Evolutionary conservation across 2,329 filamentous ascomycete genomes (phyloP), one percentile per base, ranked within the genome.

Genomic region (Trichothecium sympodiale): DNA sequence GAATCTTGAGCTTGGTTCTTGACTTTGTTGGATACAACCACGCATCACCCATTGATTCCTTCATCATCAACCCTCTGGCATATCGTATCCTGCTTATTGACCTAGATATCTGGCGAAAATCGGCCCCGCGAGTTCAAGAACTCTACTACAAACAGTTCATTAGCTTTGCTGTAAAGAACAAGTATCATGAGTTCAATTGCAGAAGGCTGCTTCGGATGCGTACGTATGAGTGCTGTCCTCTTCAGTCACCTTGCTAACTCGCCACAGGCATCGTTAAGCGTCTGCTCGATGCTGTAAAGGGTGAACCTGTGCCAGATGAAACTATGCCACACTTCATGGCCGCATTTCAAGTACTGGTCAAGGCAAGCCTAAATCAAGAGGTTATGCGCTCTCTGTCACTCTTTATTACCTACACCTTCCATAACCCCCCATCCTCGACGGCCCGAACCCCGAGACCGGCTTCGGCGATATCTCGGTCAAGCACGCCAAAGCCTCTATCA

Each of bases 61-160:
- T 95, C 48, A 93, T 98, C 52, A 83, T 94, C 46, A 98, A 98
- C 48, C 89, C 91, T 0, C 69, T 98, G 42, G 91, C 89, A 4
- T 98, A 96, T 57, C 80, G 91, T 31, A 80, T 94, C 25, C 67
- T 98, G 14, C 69, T 98, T 18, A 84, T 96, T 36, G 91, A 98
- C 56, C 76, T 93, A 45, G 89, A 95, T 49, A 82, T 89, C 15
- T 98, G 91, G 91, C 76, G 89, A 44, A 80, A 77, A 56, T 83
- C 83, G 16, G 80, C 83, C 25, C 54, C 76, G 5, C 70, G 78
- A 14, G 84, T 88, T 0, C 86, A 95, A 51, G 80, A 83, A 47
- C 66, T 95, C 17, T 98, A 96, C 58, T 96, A 95, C 59, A 78
- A 80, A 41, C 91, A 98, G 53, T 96, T 96, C 50, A 68, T 81